These are phyloP conservation scores for Talaromyces sp. DNA, from an alignment of 2,329 filamentous ascomycete species.

Conservation along the genomic window DNA sequence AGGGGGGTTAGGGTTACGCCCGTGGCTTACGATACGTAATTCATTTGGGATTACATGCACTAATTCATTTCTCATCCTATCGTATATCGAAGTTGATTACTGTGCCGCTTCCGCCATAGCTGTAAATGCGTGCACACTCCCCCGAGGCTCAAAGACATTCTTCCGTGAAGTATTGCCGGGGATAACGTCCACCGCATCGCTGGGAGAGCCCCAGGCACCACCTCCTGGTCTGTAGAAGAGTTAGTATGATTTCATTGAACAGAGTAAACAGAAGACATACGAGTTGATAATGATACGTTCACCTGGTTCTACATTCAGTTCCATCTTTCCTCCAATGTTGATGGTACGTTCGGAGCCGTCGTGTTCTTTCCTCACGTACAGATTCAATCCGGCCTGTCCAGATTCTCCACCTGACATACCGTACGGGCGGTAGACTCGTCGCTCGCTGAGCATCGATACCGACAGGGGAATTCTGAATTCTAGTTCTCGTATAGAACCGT, in stretches of 20 bases:
- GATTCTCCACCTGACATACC: constrained; percentile 17
- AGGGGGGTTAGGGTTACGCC: background rate
- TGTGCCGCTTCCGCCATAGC: constrained; percentile 16
- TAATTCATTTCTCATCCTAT: background rate
- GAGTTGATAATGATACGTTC: constrained; percentile 17
- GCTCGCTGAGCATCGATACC: constrained; percentile 26
- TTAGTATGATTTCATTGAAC: background rate
- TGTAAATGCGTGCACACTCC: constrained; percentile 17
- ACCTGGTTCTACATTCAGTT: constrained; percentile 20
- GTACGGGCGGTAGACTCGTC: constrained; percentile 23
- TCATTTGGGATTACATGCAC: background rate
- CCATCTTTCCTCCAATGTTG: constrained; percentile 27
- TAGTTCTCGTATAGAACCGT: constrained; percentile 15
- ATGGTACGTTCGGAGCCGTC: constrained; percentile 23
- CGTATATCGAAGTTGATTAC: background rate
- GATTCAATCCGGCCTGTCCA: constrained; percentile 17
- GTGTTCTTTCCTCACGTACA: constrained; percentile 18
- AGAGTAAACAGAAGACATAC: constrained; percentile 4
- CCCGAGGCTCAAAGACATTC: constrained; percentile 15
- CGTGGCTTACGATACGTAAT: background rate
- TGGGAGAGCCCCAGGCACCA: constrained; percentile 11
- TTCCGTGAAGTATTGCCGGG: constrained; percentile 1
- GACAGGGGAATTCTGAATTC: constrained; percentile 21
- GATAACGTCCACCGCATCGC: background rate
- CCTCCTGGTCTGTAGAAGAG: constrained; percentile 12